Base-by-base conservation (phyloP, 768 basidiomycete genomes). In the Crassisporium funariophilum region DNA sequence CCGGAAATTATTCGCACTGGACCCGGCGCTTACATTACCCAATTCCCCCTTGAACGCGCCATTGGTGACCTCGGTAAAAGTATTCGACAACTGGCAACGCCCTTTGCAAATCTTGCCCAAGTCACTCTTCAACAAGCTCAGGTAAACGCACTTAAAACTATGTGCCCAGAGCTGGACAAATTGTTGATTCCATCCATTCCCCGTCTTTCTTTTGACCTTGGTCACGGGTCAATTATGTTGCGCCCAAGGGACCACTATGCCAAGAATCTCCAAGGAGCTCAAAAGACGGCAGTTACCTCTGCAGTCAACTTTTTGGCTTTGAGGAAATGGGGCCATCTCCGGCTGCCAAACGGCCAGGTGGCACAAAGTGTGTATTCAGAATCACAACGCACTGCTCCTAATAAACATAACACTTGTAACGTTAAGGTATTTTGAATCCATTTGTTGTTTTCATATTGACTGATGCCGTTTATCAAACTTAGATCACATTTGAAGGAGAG, bases 1-100 rank as follows among this genome's bases (percentile, higher is more conserved):
- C 37, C 38, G 0, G 65, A 74, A 48, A 48, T 44, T 23, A 6
- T 12, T 1, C 46, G 47, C 3, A 17, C n/a, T 31, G 29, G 29
- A 60, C 36, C 63, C 64, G 0, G 61, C 57, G 5, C 29, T 2
- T 31, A 3, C 5, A 5, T 31, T 5, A 3, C 29, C 29, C 27
- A 29, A 34, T 15, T 20, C 10, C 11, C 40, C 29, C 29, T 41
- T 8, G 29, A 21, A 24, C 12, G 15, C 3, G 20, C 17, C 17
- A 23, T 20, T 21, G 15, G 34, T 5, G 33, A 48, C 22, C 19
- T 31, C n/a, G 29, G 29, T 31, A 31, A 16, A 16, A 6, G 16
- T 7, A 17, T 17, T 2, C 29, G n/a, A 38, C 36, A 38, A 38
- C 36, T 17, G 4, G 36, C 36, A 16, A 38, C 36, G 10, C 36